Evolutionary conservation across 257 asterid genomes (phyloP).

Genomic region (Solanum pinnatisectum): DNA sequence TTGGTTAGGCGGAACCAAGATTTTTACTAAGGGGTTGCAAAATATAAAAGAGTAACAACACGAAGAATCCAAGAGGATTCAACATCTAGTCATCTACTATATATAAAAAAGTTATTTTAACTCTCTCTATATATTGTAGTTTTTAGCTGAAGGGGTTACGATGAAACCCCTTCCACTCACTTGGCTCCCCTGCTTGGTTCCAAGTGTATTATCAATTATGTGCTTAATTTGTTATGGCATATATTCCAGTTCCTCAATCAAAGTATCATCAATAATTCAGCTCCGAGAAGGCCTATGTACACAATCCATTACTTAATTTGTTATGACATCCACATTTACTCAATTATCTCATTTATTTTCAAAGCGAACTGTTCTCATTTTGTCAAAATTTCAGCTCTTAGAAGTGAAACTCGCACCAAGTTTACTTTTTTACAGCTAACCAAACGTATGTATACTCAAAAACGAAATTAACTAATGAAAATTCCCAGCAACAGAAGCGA

Average conservation of each 20-base stretch:
- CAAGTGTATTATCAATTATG: background rate
- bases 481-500: background rate
- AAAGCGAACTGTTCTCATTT: background rate
- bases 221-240: background rate
- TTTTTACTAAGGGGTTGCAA: background rate
- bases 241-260: background rate
- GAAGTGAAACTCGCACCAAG: background rate
- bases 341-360: background rate
- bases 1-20: background rate
- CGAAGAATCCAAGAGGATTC: background rate
- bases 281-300: background rate
- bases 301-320: background rate
- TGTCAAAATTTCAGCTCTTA: background rate
- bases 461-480: background rate
- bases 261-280: background rate
- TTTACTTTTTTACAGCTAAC: background rate
- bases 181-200: background rate
- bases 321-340: background rate
- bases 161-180: background rate
- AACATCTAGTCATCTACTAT: background rate
- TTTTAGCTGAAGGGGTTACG: fast-evolving
- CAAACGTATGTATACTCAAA: background rate
- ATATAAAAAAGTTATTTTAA: background rate
- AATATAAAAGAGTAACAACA: background rate
- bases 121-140: background rate